Conservation (phyloP, 768 basidiomycete genomes). For the Dioszegia aurantiaca region DNA sequence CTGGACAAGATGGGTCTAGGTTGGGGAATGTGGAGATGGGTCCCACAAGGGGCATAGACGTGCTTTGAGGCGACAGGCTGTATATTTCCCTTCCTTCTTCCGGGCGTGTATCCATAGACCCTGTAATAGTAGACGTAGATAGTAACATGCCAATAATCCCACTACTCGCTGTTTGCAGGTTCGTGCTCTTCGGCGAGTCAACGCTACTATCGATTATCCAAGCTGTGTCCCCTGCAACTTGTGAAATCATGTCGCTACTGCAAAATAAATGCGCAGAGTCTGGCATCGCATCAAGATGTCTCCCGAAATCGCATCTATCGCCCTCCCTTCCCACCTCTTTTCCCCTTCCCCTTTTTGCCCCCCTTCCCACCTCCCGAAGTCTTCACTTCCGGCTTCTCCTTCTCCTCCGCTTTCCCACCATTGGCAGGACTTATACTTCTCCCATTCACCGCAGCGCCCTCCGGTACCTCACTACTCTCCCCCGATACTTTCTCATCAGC, state of each 20-base stretch:
- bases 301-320: background rate
- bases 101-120: slow-evolving; percentile 1
- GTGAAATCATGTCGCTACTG: too few relatives aligned
- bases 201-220: too few relatives aligned
- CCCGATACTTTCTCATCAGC: too few relatives aligned
- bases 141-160: too few relatives aligned
- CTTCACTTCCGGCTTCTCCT: background rate
- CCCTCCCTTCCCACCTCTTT: slow-evolving; percentile 1
- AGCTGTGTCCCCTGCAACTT: too few relatives aligned
- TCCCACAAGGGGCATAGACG: slow-evolving; percentile 5
- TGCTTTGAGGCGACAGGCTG: background rate
- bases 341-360: background rate
- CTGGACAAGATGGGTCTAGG: slow-evolving; percentile 35
- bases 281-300: background rate
- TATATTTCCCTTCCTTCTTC: background rate
- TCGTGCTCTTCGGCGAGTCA: too few relatives aligned
- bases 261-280: too few relatives aligned
- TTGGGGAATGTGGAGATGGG: slow-evolving; percentile 47
- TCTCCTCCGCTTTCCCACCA: background rate
- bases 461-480: too few relatives aligned
- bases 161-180: too few relatives aligned
- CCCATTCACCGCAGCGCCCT: too few relatives aligned
- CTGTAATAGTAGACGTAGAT: too few relatives aligned
- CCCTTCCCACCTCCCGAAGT: background rate
- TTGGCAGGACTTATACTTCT: background rate